phyloP scores from a whole-genome alignment of 108 stramenopile species.

The Fistulifera solaris region DNA sequence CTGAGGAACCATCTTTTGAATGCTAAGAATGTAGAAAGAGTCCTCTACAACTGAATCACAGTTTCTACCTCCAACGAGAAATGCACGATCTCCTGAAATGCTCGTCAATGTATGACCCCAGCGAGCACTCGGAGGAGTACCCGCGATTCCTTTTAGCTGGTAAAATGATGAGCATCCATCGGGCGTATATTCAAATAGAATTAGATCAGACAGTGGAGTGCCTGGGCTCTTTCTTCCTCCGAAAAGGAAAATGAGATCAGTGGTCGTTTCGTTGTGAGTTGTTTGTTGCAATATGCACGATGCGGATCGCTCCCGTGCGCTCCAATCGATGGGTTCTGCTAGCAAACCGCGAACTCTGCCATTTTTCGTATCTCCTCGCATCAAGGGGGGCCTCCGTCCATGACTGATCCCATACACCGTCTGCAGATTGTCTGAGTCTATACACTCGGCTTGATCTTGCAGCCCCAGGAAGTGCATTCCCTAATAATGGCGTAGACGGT shows the following conservation, averaged over 20 bases:
- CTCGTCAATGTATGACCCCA: slow-evolving; percentile 67
- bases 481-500: slow-evolving; percentile 14
- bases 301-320: slow-evolving; percentile 2
- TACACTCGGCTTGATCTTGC: slow-evolving; percentile 14
- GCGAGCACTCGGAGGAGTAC: slow-evolving; percentile 35
- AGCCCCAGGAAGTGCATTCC: background rate
- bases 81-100: slow-evolving; percentile 20
- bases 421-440: slow-evolving; percentile 6
- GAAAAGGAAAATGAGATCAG: slow-evolving; percentile 31
- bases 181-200: slow-evolving; percentile 15
- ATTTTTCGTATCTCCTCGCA: background rate
- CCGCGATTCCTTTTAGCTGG: slow-evolving; percentile 32
- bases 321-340: background rate
- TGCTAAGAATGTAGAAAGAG: slow-evolving; percentile 24
- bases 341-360: background rate
- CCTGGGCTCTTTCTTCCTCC: slow-evolving; percentile 30
- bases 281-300: background rate
- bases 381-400: background rate
- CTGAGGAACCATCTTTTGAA: slow-evolving; percentile 6
- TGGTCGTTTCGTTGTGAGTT: too few relatives aligned
- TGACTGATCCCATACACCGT: background rate
- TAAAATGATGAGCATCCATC: slow-evolving; percentile 4
- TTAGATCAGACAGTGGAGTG: slow-evolving; percentile 23
- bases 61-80: slow-evolving; percentile 23
- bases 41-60: slow-evolving; percentile 12